Evolutionary conservation across 192 early-diverging fungal species (phyloP).

Genomic region (Funneliformis mosseae): DNA sequence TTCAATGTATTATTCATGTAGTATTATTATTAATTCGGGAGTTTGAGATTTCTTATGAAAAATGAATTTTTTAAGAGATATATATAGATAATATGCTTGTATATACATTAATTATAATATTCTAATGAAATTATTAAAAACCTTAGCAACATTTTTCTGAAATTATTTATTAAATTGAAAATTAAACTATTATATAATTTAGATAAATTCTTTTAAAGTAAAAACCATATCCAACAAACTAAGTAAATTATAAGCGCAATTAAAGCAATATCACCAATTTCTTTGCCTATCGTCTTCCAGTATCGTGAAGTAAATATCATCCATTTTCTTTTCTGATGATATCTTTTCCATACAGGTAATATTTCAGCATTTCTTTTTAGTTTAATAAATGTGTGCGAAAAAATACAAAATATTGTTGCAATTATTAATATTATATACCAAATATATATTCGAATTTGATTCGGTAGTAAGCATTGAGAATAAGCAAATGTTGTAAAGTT

Average conservation of each 20-base stretch:
- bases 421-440: constrained; percentile 33
- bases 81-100: too few relatives aligned
- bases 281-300: constrained; percentile 2
- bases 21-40: too few relatives aligned
- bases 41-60: too few relatives aligned
- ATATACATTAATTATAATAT: neutral
- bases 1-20: too few relatives aligned
- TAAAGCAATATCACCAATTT: neutral
- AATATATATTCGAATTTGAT: constrained; percentile 63
- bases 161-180: neutral
- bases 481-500: constrained; percentile 41
- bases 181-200: neutral
- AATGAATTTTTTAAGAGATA: too few relatives aligned
- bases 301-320: constrained; percentile 9
- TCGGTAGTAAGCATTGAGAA: constrained; percentile 65
- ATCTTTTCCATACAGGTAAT: constrained; percentile 4
- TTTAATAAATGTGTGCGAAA: constrained; percentile 28
- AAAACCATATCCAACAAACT: constrained; percentile 28
- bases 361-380: neutral
- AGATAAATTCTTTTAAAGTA: neutral
- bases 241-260: constrained; percentile 4
- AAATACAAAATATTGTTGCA: constrained; percentile 34
- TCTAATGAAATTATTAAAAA: neutral
- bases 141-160: neutral
- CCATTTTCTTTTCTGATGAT: constrained; percentile 7